Evolutionary conservation across 1,284 basidiomycete genomes (phyloP).

Genomic region (Melanopsichium pennsylvanicum): DNA sequence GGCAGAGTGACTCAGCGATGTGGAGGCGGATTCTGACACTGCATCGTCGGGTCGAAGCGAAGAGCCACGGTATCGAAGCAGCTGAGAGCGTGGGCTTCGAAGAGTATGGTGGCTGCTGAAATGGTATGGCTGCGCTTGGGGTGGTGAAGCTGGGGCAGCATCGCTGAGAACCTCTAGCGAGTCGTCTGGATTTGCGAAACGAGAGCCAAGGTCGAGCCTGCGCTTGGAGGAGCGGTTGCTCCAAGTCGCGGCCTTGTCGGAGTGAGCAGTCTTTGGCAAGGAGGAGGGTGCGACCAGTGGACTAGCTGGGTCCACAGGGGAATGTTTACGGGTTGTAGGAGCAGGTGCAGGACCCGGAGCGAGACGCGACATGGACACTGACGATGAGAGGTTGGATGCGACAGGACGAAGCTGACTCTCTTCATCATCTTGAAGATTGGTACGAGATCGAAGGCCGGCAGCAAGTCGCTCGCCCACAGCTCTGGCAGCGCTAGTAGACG

Average conservation of each 20-base stretch:
- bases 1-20: slow-evolving; percentile 35
- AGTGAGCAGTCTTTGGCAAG: slow-evolving; percentile 2
- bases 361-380: slow-evolving; percentile 25
- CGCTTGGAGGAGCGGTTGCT: slow-evolving; percentile 32
- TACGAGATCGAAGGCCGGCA: slow-evolving; percentile 34
- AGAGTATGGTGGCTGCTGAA: slow-evolving; percentile 11
- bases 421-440: slow-evolving; percentile 32
- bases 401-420: slow-evolving; percentile 34
- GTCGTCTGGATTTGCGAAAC: slow-evolving; percentile 4
- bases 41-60: slow-evolving; percentile 46
- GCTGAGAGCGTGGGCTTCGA: slow-evolving; percentile 34
- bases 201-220: slow-evolving; percentile 13
- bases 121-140: slow-evolving; percentile 6
- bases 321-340: slow-evolving; percentile 7
- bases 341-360: slow-evolving; percentile 20
- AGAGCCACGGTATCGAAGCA: slow-evolving; percentile 23
- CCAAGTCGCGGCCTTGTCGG: slow-evolving; percentile 21
- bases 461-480: slow-evolving; percentile 45
- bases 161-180: slow-evolving; percentile 17
- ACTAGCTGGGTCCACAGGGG: slow-evolving; percentile 4
- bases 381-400: slow-evolving; percentile 13
- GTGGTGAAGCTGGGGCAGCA: slow-evolving; percentile 18
- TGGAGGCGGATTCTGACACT: slow-evolving; percentile 40
- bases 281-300: slow-evolving; percentile 26
- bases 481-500: slow-evolving; percentile 40